Evolutionary conservation across 495 filamentous ascomycete genomes (phyloP).

Genomic region (Talaromyces ruber): DNA sequence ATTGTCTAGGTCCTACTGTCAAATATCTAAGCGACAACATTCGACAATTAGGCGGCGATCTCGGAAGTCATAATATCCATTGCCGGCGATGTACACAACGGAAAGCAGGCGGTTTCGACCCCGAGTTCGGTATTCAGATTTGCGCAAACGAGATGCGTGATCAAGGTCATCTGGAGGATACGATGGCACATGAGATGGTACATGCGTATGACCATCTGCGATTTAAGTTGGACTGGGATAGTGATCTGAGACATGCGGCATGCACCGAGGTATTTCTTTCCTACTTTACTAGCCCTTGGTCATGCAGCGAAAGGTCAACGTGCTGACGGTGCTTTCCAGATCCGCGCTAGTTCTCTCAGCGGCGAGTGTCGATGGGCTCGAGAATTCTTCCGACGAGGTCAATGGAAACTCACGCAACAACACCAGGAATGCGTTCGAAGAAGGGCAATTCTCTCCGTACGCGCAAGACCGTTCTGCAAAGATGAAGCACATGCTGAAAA

Average conservation of each 20-base stretch:
- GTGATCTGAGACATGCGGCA: slow-evolving; percentile 77
- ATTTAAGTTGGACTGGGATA: slow-evolving; percentile 77
- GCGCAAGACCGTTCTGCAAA: slow-evolving; percentile 65
- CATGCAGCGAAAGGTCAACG: neutral
- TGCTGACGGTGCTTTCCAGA: slow-evolving; percentile 38
- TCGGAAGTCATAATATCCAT: slow-evolving; percentile 66
- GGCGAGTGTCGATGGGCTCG: slow-evolving; percentile 90
- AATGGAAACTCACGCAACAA: slow-evolving; percentile 84
- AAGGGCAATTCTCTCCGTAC: slow-evolving; percentile 69
- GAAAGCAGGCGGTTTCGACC: slow-evolving; percentile 73
- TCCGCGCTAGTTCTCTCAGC: slow-evolving; percentile 82
- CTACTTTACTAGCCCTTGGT: neutral
- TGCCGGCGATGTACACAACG: slow-evolving; percentile 66
- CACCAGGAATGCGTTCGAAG: slow-evolving; percentile 86
- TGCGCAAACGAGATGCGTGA: slow-evolving; percentile 82
- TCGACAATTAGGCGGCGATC: slow-evolving; percentile 60
- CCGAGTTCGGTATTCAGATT: slow-evolving; percentile 74
- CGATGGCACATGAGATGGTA: slow-evolving; percentile 93
- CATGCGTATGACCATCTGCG: slow-evolving; percentile 91
- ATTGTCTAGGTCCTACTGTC: slow-evolving; percentile 57
- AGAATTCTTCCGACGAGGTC: slow-evolving; percentile 72
- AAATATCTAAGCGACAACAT: slow-evolving; percentile 78
- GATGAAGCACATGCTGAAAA: slow-evolving; percentile 80
- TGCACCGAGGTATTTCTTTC: slow-evolving; percentile 72
- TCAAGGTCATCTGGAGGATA: slow-evolving; percentile 77